phyloP scores from a whole-genome alignment of 2,329 filamentous ascomycete species.

The Cytospora piceicola region DNA sequence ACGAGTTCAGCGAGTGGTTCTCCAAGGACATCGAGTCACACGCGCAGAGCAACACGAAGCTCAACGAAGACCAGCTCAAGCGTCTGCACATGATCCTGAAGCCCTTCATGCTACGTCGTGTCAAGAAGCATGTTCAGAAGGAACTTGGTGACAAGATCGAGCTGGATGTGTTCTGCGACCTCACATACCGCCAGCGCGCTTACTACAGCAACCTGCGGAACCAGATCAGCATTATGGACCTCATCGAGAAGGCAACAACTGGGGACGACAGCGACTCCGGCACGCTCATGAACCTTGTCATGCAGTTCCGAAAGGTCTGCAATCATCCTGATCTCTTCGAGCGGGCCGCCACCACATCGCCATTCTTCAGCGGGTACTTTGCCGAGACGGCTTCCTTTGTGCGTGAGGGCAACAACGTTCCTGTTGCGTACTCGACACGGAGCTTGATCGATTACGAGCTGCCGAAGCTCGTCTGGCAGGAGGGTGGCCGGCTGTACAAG shows the following conservation, averaged over 20 bases:
- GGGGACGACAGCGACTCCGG: slow-evolving; percentile 95
- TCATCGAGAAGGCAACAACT: slow-evolving; percentile 94
- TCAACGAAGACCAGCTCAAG: slow-evolving; percentile 96
- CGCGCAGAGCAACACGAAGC: slow-evolving; percentile 98
- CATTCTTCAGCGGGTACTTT: slow-evolving; percentile 82
- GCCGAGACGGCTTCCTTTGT: slow-evolving; percentile 95
- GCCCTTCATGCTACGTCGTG: slow-evolving; percentile 98
- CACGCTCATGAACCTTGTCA: slow-evolving; percentile 97
- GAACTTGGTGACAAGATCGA: slow-evolving; percentile 99
- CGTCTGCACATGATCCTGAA: slow-evolving; percentile 98
- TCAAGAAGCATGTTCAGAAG: slow-evolving; percentile 99
- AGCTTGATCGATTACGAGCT: slow-evolving; percentile 84
- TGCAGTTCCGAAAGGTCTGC: slow-evolving; percentile 99
- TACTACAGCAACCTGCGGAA: slow-evolving; percentile 92
- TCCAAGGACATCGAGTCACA: slow-evolving; percentile 97
- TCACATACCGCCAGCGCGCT: slow-evolving; percentile 93
- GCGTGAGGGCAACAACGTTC: slow-evolving; percentile 79
- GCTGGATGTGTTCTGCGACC: slow-evolving; percentile 91
- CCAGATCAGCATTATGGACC: slow-evolving; percentile 97
- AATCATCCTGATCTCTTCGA: slow-evolving; percentile 98
- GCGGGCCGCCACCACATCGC: slow-evolving; percentile 86
- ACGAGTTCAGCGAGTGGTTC: slow-evolving; percentile 93
- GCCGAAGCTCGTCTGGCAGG: slow-evolving; percentile 80
- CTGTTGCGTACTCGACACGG: slow-evolving; percentile 84
- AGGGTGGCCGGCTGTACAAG: slow-evolving; percentile 75